phyloP scores from a whole-genome alignment of 2,329 filamentous ascomycete genomes.

The Simplicillium sp. region DNA sequence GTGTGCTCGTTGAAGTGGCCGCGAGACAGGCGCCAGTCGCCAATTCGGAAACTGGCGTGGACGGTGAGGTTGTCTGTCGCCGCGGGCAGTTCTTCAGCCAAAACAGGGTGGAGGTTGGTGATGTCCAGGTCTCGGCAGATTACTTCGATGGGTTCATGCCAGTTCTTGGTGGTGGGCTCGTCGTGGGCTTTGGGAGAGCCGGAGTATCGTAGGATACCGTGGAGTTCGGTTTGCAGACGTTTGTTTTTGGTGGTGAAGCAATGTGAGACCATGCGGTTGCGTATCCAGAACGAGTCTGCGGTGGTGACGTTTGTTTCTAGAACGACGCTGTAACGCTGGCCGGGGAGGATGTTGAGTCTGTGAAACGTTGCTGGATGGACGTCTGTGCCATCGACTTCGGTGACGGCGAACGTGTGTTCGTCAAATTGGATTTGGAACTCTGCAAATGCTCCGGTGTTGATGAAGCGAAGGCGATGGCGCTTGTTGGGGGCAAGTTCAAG shows the following conservation, averaged over 20 bases:
- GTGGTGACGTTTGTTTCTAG: constrained; percentile 49
- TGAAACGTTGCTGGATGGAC: constrained; percentile 49
- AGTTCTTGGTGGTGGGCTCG: constrained; percentile 32
- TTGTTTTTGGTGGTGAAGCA: constrained; percentile 25
- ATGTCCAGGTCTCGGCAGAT: constrained; percentile 45
- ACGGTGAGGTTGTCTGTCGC: constrained; percentile 33
- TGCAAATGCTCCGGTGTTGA: constrained; percentile 63
- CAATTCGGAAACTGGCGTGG: constrained; percentile 45
- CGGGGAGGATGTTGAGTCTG: constrained; percentile 57
- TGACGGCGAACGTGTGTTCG: constrained; percentile 52
- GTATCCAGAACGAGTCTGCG: constrained; percentile 50
- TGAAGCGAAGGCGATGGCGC: constrained; percentile 55
- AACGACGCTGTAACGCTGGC: constrained; percentile 61
- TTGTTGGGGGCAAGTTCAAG: constrained; percentile 41
- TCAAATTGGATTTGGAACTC: constrained; percentile 66
- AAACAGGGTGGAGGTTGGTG: constrained; percentile 29
- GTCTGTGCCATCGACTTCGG: constrained; percentile 62
- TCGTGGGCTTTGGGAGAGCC: not conserved
- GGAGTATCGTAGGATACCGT: constrained; percentile 20
- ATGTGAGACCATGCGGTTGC: constrained; percentile 37
- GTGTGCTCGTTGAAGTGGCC: constrained; percentile 45
- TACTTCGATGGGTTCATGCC: constrained; percentile 35
- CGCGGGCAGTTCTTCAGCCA: constrained; percentile 23
- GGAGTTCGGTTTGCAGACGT: constrained; percentile 18
- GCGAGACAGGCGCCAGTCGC: constrained; percentile 40